Evolutionary conservation across 169 alveolate genomes (phyloP).

Genomic region (Babesia sp.): DNA sequence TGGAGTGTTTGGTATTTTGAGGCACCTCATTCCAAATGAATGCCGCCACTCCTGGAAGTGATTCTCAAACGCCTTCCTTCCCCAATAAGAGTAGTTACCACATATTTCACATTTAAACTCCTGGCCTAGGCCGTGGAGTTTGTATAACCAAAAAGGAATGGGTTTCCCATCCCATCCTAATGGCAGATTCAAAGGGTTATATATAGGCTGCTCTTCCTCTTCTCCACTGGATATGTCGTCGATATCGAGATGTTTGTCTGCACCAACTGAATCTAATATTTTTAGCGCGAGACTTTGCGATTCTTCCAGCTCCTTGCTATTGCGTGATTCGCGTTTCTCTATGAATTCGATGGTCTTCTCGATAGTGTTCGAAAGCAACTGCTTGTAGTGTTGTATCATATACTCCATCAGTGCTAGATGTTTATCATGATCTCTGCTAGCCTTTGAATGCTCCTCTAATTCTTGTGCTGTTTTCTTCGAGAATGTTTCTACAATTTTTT

Average conservation of each 20-base stretch:
- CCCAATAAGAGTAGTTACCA: constrained; percentile 99
- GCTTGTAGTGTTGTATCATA: constrained; percentile 60
- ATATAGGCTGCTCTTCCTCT: constrained; percentile 88
- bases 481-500: constrained; percentile 74
- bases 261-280: constrained; percentile 52
- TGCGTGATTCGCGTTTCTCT: constrained; percentile 74
- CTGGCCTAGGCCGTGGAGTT: constrained; percentile 97
- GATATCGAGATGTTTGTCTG: constrained; percentile 29
- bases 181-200: constrained; percentile 97
- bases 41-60: constrained; percentile 99
- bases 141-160: constrained; percentile 99
- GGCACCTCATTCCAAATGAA: constrained; percentile 98
- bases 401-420: constrained; percentile 69
- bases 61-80: constrained; percentile 97
- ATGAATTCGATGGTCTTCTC: constrained; percentile 60
- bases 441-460: constrained; percentile 83
- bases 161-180: constrained; percentile 99
- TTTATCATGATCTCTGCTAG: constrained; percentile 86
- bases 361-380: constrained; percentile 14
- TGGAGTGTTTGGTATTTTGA: constrained; percentile 98
- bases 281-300: constrained; percentile 64
- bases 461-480: constrained; percentile 81
- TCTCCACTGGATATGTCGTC: constrained; percentile 72
- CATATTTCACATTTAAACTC: constrained; percentile 98
- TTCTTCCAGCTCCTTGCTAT: constrained; percentile 71